Evolutionary conservation across 2,329 filamentous ascomycete species (phyloP).

Genomic region (Myriangium duriaei): DNA sequence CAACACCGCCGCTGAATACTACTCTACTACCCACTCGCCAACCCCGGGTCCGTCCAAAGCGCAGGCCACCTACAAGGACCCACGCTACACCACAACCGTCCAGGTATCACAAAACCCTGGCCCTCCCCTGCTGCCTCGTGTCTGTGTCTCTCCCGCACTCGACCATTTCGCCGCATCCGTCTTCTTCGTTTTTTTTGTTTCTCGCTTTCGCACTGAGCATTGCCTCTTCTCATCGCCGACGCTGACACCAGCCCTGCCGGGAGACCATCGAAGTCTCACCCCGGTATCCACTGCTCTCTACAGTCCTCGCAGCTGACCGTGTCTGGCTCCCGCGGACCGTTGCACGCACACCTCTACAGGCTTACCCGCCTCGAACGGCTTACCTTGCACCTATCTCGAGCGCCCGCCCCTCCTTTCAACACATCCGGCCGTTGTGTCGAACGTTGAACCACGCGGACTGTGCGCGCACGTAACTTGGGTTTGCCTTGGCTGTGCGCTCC

Average conservation of each 20-base stretch:
- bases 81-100: not conserved
- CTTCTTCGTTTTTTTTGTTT: not conserved
- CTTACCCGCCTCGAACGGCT: not conserved
- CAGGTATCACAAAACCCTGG: not conserved
- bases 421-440: not conserved
- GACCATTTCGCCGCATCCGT: not conserved
- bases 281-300: too few species aligned
- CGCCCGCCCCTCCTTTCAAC: too few species aligned
- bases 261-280: not conserved
- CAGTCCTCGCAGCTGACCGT: too few species aligned
- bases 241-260: not conserved
- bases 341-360: not conserved
- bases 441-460: constrained; percentile 4
- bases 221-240: not conserved
- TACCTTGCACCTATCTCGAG: too few species aligned
- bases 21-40: too few species aligned
- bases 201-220: not conserved
- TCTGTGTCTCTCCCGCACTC: not conserved
- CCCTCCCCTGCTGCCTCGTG: not conserved
- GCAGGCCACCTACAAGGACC: not conserved
- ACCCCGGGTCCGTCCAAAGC: too few species aligned
- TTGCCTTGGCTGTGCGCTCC: not conserved
- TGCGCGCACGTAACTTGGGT: constrained; percentile 1
- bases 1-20: not conserved
- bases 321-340: not conserved